Percentiles rank a stretch among this genome's conserved stretches.
phyloP scores from a whole-genome alignment of 345 rosid genomes.

The Salix udensis region DNA sequence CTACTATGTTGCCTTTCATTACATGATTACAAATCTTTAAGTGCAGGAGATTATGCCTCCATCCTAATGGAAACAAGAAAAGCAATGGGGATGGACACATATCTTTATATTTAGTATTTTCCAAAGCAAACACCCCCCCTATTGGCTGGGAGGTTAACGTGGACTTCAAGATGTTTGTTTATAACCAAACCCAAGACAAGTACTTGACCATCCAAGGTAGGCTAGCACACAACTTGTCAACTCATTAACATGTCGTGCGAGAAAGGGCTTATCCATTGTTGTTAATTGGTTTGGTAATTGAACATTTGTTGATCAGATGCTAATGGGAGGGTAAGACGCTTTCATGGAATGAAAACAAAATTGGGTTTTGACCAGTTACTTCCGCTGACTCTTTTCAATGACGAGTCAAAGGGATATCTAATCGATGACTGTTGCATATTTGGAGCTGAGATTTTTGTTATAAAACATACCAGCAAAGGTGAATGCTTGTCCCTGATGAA shows the following conservation, averaged over 20 bases:
- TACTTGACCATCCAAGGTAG: conserved; percentile 10
- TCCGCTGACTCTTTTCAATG: background rate
- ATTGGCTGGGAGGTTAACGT: background rate
- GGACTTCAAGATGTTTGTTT: conserved; percentile 6
- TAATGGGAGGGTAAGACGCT: background rate
- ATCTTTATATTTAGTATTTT: conserved; percentile 3
- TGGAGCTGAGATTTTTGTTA: conserved; percentile 11
- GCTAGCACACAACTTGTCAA: background rate
- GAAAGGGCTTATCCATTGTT: background rate
- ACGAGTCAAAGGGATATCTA: background rate
- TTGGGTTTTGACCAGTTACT: conserved; percentile 1
- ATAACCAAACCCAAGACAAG: background rate
- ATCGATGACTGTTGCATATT: conserved; percentile 14
- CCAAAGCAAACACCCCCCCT: background rate
- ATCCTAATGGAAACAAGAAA: conserved; percentile 11
- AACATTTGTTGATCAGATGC: background rate
- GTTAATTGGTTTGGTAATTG: background rate
- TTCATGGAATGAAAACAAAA: background rate
- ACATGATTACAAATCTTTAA: background rate
- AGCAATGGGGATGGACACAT: background rate
- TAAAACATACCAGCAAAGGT: background rate
- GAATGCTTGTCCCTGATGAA: background rate
- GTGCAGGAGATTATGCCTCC: conserved; percentile 6
- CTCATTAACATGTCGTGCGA: background rate
- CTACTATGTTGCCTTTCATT: background rate